Conservation (phyloP, 495 filamentous ascomycete species). For the Trichoderma reesei region DNA sequence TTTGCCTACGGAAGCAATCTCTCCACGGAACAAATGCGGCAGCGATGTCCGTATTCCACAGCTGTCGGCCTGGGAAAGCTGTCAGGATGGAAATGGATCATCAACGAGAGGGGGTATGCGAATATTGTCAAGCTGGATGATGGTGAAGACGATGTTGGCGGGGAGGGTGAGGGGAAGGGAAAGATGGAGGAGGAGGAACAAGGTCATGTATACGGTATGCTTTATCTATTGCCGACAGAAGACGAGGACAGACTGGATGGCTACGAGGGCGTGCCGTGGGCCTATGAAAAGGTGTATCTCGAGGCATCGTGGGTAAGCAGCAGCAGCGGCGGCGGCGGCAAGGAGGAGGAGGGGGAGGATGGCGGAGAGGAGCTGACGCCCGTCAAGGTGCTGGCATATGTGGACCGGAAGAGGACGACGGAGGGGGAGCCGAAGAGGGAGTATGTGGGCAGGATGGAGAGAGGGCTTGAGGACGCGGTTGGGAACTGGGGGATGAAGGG, state of each 20-base stretch:
- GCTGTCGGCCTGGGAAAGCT: conserved; percentile 28
- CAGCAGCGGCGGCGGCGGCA: not conserved
- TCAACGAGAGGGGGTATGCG: conserved; percentile 34
- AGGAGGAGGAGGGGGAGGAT: not conserved
- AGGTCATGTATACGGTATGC: conserved; percentile 29
- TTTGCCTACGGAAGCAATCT: conserved; percentile 37
- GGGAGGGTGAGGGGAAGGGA: not conserved
- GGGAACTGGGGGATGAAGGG: conserved; percentile 23
- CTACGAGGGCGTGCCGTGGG: conserved; percentile 28
- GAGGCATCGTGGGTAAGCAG: conserved; percentile 14
- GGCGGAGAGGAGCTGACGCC: conserved; percentile 7
- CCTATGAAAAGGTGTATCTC: conserved; percentile 25
- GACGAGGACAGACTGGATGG: conserved; percentile 27
- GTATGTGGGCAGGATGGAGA: conserved; percentile 32
- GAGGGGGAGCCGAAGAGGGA: conserved; percentile 20
- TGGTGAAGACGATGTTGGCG: conserved; percentile 12
- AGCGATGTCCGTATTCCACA: conserved; percentile 28
- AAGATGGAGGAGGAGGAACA: not conserved
- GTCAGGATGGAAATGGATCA: conserved; percentile 31
- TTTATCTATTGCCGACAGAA: conserved; percentile 24
- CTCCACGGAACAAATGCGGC: conserved; percentile 29
- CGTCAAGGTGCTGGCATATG: conserved; percentile 26
- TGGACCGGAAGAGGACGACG: conserved; percentile 21
- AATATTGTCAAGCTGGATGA: conserved; percentile 23
- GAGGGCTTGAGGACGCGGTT: conserved; percentile 27